Percentiles rank a stretch among this genome's conserved stretches.
Conservation (phyloP, 441 rosid genomes). For the Gossypium lobatum region DNA sequence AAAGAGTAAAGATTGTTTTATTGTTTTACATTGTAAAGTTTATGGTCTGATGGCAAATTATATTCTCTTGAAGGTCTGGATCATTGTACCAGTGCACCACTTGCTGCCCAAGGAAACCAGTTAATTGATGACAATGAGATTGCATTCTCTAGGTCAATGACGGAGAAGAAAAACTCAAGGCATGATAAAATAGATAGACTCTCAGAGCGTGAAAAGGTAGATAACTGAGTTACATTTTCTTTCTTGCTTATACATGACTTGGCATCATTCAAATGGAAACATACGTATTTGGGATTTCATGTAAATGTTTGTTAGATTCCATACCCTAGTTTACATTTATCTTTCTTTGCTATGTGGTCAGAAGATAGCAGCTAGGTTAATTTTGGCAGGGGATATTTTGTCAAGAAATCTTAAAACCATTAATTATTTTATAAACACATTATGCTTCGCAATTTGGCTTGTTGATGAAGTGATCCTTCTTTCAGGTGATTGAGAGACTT, state of each 20-base stretch:
- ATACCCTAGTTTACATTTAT: not conserved
- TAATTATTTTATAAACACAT: not conserved
- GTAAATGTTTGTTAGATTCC: not conserved
- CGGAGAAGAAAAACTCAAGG: slow-evolving; percentile 47
- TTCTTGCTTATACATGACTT: not conserved
- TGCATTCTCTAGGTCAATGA: slow-evolving; percentile 55
- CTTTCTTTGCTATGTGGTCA: not conserved
- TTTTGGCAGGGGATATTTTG: not conserved
- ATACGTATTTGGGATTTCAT: not conserved
- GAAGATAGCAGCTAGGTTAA: not conserved
- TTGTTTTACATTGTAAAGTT: slow-evolving; percentile 8
- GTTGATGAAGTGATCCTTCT: slow-evolving; percentile 7
- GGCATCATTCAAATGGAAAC: not conserved
- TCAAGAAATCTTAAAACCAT: not conserved
- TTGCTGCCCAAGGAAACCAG: slow-evolving; percentile 23
- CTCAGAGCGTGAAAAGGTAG: slow-evolving; percentile 79
- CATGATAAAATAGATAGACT: slow-evolving; percentile 69
- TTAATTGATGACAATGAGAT: slow-evolving; percentile 42
- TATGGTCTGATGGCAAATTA: slow-evolving; percentile 23
- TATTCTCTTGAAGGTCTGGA: slow-evolving; percentile 57
- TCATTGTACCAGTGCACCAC: slow-evolving; percentile 56
- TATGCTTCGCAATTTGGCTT: slow-evolving; percentile 2
- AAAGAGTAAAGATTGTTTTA: not conserved
- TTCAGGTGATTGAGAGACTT: slow-evolving; percentile 9
- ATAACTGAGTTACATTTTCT: slow-evolving; percentile 5